phyloP scores from a whole-genome alignment of 306 rosid genomes.

The Echinosophora koreensis region DNA sequence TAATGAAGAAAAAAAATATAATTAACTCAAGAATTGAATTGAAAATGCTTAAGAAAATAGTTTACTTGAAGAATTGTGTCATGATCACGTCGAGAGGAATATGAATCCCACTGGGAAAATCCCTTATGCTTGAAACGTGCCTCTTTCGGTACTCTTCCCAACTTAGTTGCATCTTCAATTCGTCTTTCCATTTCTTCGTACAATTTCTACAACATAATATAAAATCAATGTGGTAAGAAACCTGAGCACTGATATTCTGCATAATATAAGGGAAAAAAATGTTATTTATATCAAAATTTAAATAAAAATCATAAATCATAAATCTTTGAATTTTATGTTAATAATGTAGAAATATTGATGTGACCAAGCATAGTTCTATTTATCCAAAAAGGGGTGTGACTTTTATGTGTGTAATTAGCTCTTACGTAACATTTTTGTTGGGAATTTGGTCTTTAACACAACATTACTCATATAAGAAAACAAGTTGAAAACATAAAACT shows the following conservation, averaged over 20 bases:
- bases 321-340: too few relatives aligned
- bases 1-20: background rate
- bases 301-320: background rate
- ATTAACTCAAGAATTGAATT: background rate
- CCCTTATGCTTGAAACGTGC: conserved; percentile 51
- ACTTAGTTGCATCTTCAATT: conserved; percentile 54
- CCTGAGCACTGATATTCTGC: background rate
- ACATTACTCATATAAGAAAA: too few relatives aligned
- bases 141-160: conserved; percentile 65
- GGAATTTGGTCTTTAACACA: too few relatives aligned
- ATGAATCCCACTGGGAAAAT: conserved; percentile 77
- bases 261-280: background rate
- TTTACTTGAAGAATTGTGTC: conserved; percentile 73
- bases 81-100: conserved; percentile 72
- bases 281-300: background rate
- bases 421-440: too few relatives aligned
- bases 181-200: conserved; percentile 72
- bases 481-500: too few relatives aligned
- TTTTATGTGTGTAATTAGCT: too few relatives aligned
- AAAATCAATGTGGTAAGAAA: background rate
- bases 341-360: background rate
- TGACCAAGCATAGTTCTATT: background rate
- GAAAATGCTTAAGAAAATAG: conserved; percentile 6
- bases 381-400: background rate
- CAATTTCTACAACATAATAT: conserved; percentile 55